phyloP scores from a whole-genome alignment of 352 stramenopile species.

The Phytopythium aichiense region DNA sequence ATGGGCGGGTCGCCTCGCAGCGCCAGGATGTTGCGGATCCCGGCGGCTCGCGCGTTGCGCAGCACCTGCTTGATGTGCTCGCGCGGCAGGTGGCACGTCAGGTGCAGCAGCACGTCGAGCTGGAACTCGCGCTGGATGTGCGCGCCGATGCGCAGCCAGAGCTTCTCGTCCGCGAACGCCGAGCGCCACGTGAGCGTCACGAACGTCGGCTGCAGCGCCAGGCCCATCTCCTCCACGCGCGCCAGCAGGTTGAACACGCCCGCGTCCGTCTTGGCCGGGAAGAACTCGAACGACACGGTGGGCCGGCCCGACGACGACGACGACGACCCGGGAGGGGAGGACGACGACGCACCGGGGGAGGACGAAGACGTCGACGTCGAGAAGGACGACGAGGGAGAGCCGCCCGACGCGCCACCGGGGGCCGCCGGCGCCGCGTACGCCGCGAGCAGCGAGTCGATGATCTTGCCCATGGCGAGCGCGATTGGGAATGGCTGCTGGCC shows the following conservation, averaged over 20 bases:
- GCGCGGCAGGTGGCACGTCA: slow-evolving; percentile 73
- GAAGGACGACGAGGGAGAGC: not conserved
- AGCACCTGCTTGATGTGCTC: slow-evolving; percentile 66
- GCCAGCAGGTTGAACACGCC: slow-evolving; percentile 83
- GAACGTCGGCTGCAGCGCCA: slow-evolving; percentile 81
- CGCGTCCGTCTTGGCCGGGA: slow-evolving; percentile 83
- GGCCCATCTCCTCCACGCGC: slow-evolving; percentile 84
- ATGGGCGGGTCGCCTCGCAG: slow-evolving; percentile 95
- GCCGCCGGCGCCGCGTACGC: slow-evolving; percentile 39
- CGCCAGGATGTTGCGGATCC: slow-evolving; percentile 98
- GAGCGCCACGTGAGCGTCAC: slow-evolving; percentile 89
- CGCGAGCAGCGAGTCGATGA: slow-evolving; percentile 71
- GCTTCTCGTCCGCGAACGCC: slow-evolving; percentile 83
- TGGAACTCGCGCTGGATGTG: slow-evolving; percentile 87
- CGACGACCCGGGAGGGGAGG: not conserved
- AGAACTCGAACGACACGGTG: slow-evolving; percentile 86
- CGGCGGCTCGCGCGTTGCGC: slow-evolving; percentile 56
- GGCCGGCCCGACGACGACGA: slow-evolving; percentile 17
- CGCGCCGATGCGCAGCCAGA: slow-evolving; percentile 89
- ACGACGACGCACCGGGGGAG: not conserved
- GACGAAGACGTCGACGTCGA: not conserved
- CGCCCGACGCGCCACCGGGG: not conserved
- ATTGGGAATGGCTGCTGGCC: too few relatives aligned
- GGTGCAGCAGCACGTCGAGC: slow-evolving; percentile 75
- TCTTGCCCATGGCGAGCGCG: slow-evolving; percentile 55